A percentile compares a stretch with the other conserved stretches of the same genome.
Conservation (phyloP, 1,284 basidiomycete species). For the Chondrostereum purpureum region DNA sequence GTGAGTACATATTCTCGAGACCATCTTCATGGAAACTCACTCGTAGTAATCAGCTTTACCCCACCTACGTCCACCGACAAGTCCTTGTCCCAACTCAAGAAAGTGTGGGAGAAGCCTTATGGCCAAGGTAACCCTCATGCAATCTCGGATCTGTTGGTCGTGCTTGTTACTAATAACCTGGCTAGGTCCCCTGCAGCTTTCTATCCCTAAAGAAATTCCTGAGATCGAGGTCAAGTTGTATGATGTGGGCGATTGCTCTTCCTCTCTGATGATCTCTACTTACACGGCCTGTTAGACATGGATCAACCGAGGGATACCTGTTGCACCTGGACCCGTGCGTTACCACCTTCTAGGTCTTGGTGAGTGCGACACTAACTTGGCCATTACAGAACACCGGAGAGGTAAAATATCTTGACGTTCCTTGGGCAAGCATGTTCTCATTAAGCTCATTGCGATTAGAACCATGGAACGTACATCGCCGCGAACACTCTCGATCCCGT, state of each 20-base stretch:
- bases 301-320: background rate
- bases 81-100: background rate
- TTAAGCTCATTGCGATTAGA: background rate
- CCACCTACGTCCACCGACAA: background rate
- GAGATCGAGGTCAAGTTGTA: background rate
- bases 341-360: background rate
- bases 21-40: background rate
- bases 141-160: slow-evolving; percentile 10
- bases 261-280: too few relatives aligned
- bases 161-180: too few relatives aligned
- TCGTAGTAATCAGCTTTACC: background rate
- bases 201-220: background rate
- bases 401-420: background rate
- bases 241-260: background rate
- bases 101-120: background rate
- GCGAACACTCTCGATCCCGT: background rate
- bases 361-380: background rate
- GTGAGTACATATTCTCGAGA: slow-evolving; percentile 16
- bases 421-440: background rate
- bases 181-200: background rate
- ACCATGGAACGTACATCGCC: background rate
- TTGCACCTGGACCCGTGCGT: background rate
- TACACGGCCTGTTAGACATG: background rate
- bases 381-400: background rate
- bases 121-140: background rate